phyloP scores from a whole-genome alignment of 1,284 basidiomycete genomes.

The Cryptococcus wingfieldii region DNA sequence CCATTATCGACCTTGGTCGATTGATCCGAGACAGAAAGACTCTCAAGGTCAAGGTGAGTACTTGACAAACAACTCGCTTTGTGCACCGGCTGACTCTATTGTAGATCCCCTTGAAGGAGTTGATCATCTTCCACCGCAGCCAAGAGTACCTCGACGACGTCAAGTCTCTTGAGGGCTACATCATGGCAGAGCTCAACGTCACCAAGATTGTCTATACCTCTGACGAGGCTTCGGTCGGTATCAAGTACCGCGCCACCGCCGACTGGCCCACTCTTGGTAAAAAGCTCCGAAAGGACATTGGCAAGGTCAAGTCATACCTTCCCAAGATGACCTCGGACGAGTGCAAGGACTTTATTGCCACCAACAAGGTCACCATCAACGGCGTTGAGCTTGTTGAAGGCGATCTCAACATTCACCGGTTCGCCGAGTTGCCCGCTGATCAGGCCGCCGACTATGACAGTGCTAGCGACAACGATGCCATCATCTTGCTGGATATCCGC shows the following conservation, averaged over 20 bases:
- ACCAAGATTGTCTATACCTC: slow-evolving; percentile 83
- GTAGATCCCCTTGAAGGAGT: slow-evolving; percentile 72
- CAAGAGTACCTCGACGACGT: slow-evolving; percentile 81
- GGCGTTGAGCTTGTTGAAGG: slow-evolving; percentile 86
- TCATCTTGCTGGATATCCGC: slow-evolving; percentile 84
- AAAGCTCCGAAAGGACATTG: slow-evolving; percentile 91
- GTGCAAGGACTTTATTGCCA: slow-evolving; percentile 72
- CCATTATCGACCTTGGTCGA: slow-evolving; percentile 87
- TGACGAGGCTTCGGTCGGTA: slow-evolving; percentile 80
- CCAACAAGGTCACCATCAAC: slow-evolving; percentile 77
- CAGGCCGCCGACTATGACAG: slow-evolving; percentile 52
- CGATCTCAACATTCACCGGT: slow-evolving; percentile 85
- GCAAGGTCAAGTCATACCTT: slow-evolving; percentile 82
- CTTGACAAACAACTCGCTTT: background rate
- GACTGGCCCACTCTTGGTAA: slow-evolving; percentile 94
- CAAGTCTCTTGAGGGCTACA: slow-evolving; percentile 77
- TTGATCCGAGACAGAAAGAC: slow-evolving; percentile 84
- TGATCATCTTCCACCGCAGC: slow-evolving; percentile 91
- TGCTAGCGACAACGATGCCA: slow-evolving; percentile 91
- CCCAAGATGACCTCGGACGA: slow-evolving; percentile 75
- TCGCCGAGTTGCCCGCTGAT: slow-evolving; percentile 63
- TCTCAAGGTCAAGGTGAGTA: slow-evolving; percentile 76
- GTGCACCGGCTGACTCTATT: background rate
- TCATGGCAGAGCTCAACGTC: slow-evolving; percentile 93
- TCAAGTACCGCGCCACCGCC: slow-evolving; percentile 85